These are phyloP conservation scores for Pisolithus thermaeus DNA, from an alignment of 1,284 basidiomycete species.

Conservation along the genomic window DNA sequence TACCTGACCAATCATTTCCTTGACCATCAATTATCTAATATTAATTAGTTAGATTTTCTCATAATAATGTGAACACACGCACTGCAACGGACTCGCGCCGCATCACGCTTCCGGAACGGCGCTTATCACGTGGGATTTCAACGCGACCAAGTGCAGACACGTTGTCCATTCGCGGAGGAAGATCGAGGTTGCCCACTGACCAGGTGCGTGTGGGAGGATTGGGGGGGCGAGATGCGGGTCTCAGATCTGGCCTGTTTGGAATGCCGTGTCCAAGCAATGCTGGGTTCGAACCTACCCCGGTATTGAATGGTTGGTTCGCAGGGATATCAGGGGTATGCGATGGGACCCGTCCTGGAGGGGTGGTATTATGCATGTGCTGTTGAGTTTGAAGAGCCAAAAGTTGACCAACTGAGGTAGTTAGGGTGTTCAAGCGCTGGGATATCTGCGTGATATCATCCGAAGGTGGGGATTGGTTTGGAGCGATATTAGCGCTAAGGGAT, in stretches of 20 bases:
- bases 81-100: conserved; percentile 74
- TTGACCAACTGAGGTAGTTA: conserved; percentile 85
- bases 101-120: conserved; percentile 59
- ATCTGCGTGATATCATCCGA: conserved; percentile 72
- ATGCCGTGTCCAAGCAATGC: conserved; percentile 49
- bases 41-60: conserved; percentile 11
- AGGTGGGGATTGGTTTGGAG: conserved; percentile 60
- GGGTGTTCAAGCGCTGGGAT: conserved; percentile 72
- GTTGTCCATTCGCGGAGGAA: conserved; percentile 54
- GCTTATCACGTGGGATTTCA: conserved; percentile 53
- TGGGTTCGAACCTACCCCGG: conserved; percentile 34
- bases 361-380: conserved; percentile 48
- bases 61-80: conserved; percentile 26
- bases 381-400: conserved; percentile 73
- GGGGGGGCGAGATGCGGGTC: conserved; percentile 48
- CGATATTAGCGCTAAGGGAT: conserved; percentile 56
- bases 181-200: conserved; percentile 72
- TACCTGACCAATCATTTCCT: conserved; percentile 48
- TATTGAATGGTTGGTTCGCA: conserved; percentile 42
- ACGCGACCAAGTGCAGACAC: conserved; percentile 18
- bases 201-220: conserved; percentile 73
- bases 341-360: conserved; percentile 37
- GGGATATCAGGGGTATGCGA: conserved; percentile 45
- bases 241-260: conserved; percentile 55
- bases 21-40: conserved; percentile 45